Percentiles rank a stretch among this genome's conserved stretches.
Conservation (phyloP, 495 filamentous ascomycete species). For the Talaromyces proteolyticus region DNA sequence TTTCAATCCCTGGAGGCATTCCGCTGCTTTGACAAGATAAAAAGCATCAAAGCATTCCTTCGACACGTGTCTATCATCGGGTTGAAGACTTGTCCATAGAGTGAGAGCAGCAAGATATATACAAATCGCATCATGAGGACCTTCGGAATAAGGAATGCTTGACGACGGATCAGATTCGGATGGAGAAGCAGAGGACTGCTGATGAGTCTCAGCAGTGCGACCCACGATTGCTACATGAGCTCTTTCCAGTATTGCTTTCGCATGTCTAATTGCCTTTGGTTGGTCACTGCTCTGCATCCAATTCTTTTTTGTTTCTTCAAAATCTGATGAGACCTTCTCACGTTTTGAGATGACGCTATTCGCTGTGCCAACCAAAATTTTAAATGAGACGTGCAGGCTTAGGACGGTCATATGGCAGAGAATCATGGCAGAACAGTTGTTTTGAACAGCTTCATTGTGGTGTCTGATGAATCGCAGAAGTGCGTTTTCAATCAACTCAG, state of each 20-base stretch:
- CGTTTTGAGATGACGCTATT: neutral
- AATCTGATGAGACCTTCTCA: neutral
- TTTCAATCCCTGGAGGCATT: neutral
- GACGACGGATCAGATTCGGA: neutral
- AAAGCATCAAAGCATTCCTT: neutral
- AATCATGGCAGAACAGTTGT: neutral
- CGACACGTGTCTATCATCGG: no score
- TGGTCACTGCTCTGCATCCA: neutral
- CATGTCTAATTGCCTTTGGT: neutral
- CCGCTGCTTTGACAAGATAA: neutral
- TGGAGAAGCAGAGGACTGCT: no score
- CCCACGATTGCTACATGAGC: no score
- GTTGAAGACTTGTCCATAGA: no score
- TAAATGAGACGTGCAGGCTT: neutral
- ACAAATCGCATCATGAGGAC: neutral
- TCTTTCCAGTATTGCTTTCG: neutral
- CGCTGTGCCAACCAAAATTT: neutral
- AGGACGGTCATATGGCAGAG: neutral
- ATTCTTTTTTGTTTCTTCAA: neutral
- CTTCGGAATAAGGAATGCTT: neutral
- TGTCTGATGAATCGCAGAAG: neutral
- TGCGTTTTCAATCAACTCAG: neutral
- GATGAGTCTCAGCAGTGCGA: no score
- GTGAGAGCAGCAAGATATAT: neutral
- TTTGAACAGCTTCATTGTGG: neutral